These are phyloP conservation scores for Daldinia sp. DNA, from an alignment of 2,329 filamentous ascomycete genomes.

Conservation along the genomic window DNA sequence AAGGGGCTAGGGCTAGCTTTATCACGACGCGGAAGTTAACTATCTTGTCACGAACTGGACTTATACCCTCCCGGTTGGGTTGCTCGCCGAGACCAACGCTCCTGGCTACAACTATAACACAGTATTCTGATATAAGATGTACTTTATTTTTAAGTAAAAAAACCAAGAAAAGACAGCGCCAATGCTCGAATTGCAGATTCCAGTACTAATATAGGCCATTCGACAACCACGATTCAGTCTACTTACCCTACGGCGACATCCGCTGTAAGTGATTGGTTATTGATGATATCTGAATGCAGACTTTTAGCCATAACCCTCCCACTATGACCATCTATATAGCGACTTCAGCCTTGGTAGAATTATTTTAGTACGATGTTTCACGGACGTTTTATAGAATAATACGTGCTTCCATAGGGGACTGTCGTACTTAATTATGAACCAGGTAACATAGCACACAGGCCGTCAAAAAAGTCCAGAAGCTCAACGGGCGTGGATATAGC, in stretches of 20 bases:
- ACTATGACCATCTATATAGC: not conserved
- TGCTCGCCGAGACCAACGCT: not conserved
- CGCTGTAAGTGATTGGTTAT: not conserved
- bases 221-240: not conserved
- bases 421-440: not conserved
- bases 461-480: too few relatives aligned
- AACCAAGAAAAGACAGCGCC: too few relatives aligned
- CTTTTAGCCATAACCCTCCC: not conserved
- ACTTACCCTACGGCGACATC: not conserved
- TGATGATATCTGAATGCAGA: too few relatives aligned
- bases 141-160: too few relatives aligned
- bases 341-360: not conserved
- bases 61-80: not conserved
- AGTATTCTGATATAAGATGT: too few relatives aligned
- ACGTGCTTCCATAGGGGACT: not conserved
- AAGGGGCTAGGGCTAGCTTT: too few relatives aligned
- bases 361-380: not conserved
- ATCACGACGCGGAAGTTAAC: too few relatives aligned
- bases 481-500: not conserved
- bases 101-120: not conserved
- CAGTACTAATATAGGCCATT: not conserved
- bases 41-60: not conserved
- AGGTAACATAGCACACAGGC: not conserved
- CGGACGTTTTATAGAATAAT: not conserved
- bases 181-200: not conserved